These are phyloP conservation scores for Salix arbutifolia DNA, from an alignment of 345 rosid species.

Conservation along the genomic window DNA sequence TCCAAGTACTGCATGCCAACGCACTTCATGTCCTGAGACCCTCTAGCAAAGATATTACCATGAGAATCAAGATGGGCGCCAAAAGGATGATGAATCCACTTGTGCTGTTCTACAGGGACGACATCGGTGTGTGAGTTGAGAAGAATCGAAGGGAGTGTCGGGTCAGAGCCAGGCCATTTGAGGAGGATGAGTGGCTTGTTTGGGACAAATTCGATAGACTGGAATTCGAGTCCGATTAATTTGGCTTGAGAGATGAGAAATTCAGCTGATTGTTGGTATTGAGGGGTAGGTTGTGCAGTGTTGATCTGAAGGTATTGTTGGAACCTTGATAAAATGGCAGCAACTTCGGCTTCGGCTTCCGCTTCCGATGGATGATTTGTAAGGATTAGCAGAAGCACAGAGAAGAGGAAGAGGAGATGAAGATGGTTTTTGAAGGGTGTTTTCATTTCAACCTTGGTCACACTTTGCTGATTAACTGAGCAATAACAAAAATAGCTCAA, in stretches of 20 bases:
- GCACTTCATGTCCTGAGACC: conserved; percentile 99
- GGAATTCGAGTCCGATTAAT: conserved; percentile 59
- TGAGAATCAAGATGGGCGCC: conserved; percentile 64
- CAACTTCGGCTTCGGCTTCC: neutral
- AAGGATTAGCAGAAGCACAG: neutral
- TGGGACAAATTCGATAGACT: conserved; percentile 50
- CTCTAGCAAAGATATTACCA: conserved; percentile 77
- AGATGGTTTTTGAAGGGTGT: neutral
- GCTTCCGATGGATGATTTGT: neutral
- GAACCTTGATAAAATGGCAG: conserved; percentile 59
- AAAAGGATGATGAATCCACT: conserved; percentile 79
- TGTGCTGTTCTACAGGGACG: conserved; percentile 68
- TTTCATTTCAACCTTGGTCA: neutral
- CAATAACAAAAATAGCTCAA: too few relatives aligned
- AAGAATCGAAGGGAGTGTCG: conserved; percentile 62
- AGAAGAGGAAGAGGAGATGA: neutral
- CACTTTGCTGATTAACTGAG: too few relatives aligned
- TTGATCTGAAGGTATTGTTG: conserved; percentile 80
- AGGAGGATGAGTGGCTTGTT: conserved; percentile 73
- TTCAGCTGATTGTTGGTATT: conserved; percentile 50
- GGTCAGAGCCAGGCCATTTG: conserved; percentile 71
- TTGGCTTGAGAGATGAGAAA: conserved; percentile 65
- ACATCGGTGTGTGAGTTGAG: conserved; percentile 97
- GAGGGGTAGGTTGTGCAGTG: conserved; percentile 81
- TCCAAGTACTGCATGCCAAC: conserved; percentile 92